Evolutionary conservation across 495 filamentous ascomycete genomes (phyloP), one percentile per base, ranked within the genome.

Genomic region (Talaromyces borbonicus): DNA sequence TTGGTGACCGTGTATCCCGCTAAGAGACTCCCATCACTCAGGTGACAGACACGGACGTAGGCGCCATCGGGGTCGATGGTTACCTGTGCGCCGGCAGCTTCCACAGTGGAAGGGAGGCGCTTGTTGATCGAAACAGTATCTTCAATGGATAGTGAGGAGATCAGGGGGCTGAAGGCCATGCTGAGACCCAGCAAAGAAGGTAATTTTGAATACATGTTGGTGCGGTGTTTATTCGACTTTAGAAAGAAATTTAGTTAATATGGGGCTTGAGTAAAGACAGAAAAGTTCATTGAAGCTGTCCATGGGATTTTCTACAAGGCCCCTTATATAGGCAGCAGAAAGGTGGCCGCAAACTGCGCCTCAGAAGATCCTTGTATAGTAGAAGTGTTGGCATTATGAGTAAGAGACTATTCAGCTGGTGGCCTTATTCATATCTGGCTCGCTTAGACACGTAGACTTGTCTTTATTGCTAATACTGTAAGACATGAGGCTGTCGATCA

Each of bases 11-110:
- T 67, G 52, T 69, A 73, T 23, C 57, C 59, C 27, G 59, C 66
- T 19, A 78, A 53, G 46, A 78, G 56, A 32, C 56, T 58, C 23
- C 60, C 61, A 50, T 66, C 60, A 14, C 52, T 47, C 24, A 75
- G 61, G 2, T 59, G 51, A 26, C 60, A 67, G 19, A 72, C 56
- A 31, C 75, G 67, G 4, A 73, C 74, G 38, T 78, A 78, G 0
- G 73, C 69, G 11, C 72, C 73, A 3, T 38, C 1, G 8, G 35
- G 35, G 35, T 38, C 35, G 16, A 38, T 38, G 16, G 35, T 38
- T n/a, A 38, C 35, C 35, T 38, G 35, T 38, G 8, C 12, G 35
- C 35, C 35, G 16, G 35, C 35, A 38, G 35, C 35, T 38, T 3
- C 2, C 16, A 38, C 12, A 16, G 12, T 38, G 35, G 35, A 38